These are phyloP conservation scores for Phialocephala subalpina DNA, from an alignment of 2,329 filamentous ascomycete genomes.

Conservation along the genomic window DNA sequence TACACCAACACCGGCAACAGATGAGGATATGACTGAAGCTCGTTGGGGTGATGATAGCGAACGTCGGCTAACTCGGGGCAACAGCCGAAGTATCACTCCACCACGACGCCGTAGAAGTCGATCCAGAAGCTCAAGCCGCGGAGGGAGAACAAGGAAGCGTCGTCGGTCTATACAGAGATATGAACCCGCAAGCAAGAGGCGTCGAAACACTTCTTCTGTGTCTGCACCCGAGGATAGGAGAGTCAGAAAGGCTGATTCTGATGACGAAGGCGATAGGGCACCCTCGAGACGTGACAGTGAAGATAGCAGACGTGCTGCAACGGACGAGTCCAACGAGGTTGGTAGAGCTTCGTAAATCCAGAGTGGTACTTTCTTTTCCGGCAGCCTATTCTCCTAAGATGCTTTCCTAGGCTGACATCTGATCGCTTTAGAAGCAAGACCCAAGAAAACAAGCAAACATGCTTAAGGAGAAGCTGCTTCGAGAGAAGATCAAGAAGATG, in stretches of 20 bases:
- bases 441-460: constrained; percentile 53
- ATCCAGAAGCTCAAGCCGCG: constrained; percentile 39
- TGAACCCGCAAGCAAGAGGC: constrained; percentile 49
- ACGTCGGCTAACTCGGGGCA: constrained; percentile 45
- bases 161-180: constrained; percentile 46
- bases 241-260: constrained; percentile 65
- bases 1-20: constrained; percentile 36
- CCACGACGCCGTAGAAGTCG: constrained; percentile 38
- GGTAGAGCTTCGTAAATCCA: constrained; percentile 48
- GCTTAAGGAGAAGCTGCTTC: constrained; percentile 58
- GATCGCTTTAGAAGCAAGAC: constrained; percentile 46
- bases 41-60: constrained; percentile 42
- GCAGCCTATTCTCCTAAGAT: constrained; percentile 22
- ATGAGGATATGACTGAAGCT: constrained; percentile 32
- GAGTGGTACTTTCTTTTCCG: constrained; percentile 29
- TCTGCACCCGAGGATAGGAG: constrained; percentile 54
- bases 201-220: constrained; percentile 60
- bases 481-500: constrained; percentile 63
- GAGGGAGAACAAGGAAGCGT: constrained; percentile 41
- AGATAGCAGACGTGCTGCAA: constrained; percentile 32
- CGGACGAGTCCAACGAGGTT: constrained; percentile 48
- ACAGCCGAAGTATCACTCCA: constrained; percentile 45
- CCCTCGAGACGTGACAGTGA: constrained; percentile 30
- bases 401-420: constrained; percentile 46
- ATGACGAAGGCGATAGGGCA: constrained; percentile 52